phyloP scores from a whole-genome alignment of 75 land plant genomes.

The Azolla pinnata region DNA sequence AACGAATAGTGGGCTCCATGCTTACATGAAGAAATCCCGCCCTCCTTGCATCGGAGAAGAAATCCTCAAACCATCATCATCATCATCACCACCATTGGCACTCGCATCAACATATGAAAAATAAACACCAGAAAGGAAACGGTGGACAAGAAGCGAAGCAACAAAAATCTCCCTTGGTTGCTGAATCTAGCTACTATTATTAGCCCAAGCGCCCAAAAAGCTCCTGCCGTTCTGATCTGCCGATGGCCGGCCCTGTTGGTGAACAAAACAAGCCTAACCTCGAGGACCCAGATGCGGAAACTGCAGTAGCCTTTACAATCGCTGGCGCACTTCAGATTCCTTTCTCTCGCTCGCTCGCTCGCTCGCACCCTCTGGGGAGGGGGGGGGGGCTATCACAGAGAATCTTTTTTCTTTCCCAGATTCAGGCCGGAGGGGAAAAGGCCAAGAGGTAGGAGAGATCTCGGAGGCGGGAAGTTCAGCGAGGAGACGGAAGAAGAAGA shows the following conservation, averaged over 20 bases:
- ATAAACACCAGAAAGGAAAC: too few species aligned
- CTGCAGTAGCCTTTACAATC: too few species aligned
- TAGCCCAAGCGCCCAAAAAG: neutral
- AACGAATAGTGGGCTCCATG: neutral
- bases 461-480: neutral
- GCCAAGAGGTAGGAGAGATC: too few species aligned
- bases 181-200: neutral
- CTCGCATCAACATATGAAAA: too few species aligned
- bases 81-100: neutral
- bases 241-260: too few species aligned
- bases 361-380: too few species aligned
- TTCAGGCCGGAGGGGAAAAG: neutral
- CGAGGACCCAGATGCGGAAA: too few species aligned
- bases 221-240: neutral
- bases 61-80: neutral
- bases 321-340: too few species aligned
- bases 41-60: slow-evolving; percentile 4
- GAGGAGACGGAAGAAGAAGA: neutral
- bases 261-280: too few species aligned
- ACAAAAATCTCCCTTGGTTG: neutral
- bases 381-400: neutral
- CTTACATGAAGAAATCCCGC: neutral
- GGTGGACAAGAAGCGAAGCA: neutral
- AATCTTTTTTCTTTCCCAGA: neutral
- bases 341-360: too few species aligned